A percentile compares a stretch with the other conserved stretches of the same genome.
Evolutionary conservation across 176 grass and related monocot genomes (phyloP).

Genomic region (Juncus inflexus): DNA sequence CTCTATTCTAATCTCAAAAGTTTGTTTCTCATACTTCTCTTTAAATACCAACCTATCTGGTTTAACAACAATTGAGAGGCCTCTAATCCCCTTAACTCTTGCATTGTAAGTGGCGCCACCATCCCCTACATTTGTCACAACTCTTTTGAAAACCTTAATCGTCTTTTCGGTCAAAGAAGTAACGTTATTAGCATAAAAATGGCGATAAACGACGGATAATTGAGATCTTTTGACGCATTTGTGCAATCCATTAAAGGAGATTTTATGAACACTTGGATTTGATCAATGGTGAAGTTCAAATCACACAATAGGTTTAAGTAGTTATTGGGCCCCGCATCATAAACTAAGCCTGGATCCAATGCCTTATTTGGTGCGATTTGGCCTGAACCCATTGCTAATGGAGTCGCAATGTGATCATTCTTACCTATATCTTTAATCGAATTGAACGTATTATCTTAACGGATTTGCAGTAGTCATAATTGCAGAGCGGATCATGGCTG

Average conservation of each 20-base stretch:
- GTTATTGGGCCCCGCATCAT: conserved; percentile 45
- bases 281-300: conserved; percentile 53
- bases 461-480: conserved; percentile 62
- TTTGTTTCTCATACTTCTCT: conserved; percentile 52
- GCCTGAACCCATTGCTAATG: conserved; percentile 59
- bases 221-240: conserved; percentile 56
- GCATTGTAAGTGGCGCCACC: conserved; percentile 46
- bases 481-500: conserved; percentile 63
- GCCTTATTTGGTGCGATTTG: conserved; percentile 65
- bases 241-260: conserved; percentile 34
- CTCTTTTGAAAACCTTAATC: conserved; percentile 43
- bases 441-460: conserved; percentile 34
- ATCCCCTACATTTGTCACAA: conserved; percentile 54
- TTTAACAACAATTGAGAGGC: conserved; percentile 38
- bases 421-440: conserved; percentile 43
- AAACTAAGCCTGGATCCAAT: conserved; percentile 66
- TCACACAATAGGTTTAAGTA: conserved; percentile 60
- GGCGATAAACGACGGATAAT: conserved; percentile 79
- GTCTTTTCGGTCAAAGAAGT: neutral
- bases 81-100: conserved; percentile 35
- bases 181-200: conserved; percentile 29
- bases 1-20: conserved; percentile 49
- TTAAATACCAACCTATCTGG: conserved; percentile 35
- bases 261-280: conserved; percentile 50
- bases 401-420: conserved; percentile 20